Evolutionary conservation across 768 basidiomycete genomes (phyloP).

Genomic region (Hygrocybe punicea): DNA sequence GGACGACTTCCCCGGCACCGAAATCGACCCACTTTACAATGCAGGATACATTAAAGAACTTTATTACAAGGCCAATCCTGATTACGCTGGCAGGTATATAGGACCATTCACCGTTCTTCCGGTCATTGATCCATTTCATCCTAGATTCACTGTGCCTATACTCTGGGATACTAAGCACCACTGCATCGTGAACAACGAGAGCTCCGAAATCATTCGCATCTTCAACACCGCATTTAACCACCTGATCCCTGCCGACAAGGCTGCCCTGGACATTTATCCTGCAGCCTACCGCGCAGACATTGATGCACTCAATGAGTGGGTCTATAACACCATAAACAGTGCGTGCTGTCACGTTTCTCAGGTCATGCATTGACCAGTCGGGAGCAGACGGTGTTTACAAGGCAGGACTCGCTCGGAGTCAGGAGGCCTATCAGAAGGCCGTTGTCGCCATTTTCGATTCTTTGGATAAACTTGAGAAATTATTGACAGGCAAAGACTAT

Average conservation of each 20-base stretch:
- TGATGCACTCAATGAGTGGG: conserved; percentile 80
- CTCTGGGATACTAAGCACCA: conserved; percentile 89
- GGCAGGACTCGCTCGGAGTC: conserved; percentile 79
- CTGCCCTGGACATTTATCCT: conserved; percentile 75
- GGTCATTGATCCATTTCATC: background rate
- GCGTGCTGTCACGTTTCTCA: conserved; percentile 21
- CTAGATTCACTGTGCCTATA: conserved; percentile 80
- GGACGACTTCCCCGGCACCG: conserved; percentile 67
- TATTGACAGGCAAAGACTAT: conserved; percentile 75
- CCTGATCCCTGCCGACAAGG: conserved; percentile 61
- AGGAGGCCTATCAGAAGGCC: conserved; percentile 75
- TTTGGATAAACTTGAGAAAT: conserved; percentile 77
- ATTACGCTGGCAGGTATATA: conserved; percentile 69
- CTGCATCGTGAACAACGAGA: conserved; percentile 95
- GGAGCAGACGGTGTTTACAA: conserved; percentile 79
- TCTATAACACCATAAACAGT: conserved; percentile 85
- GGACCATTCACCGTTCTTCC: background rate
- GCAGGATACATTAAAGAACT: conserved; percentile 77
- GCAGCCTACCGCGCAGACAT: conserved; percentile 67
- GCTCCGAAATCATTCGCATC: conserved; percentile 91
- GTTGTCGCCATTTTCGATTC: conserved; percentile 72
- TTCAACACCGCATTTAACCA: conserved; percentile 85
- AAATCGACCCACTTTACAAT: conserved; percentile 70
- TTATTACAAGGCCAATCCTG: conserved; percentile 70
- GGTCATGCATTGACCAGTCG: background rate